These are phyloP conservation scores for Ascomycota sp. DNA, from an alignment of 2,329 filamentous ascomycete species.

Conservation along the genomic window DNA sequence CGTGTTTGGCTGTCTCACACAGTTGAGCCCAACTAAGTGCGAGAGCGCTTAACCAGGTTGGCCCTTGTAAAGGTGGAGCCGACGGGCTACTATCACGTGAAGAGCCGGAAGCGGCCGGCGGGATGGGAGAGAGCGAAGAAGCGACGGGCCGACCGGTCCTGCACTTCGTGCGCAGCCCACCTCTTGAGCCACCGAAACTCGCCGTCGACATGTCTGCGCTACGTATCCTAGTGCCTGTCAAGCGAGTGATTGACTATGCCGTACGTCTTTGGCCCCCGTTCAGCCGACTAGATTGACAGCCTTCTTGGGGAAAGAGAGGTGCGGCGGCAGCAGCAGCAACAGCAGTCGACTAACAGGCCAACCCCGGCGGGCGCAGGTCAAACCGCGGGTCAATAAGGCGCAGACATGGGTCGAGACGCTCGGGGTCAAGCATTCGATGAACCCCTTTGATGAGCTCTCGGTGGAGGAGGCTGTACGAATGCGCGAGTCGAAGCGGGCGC, in stretches of 20 bases:
- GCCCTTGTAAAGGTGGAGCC: no score
- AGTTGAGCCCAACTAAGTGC: no score
- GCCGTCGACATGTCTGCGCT: constrained; percentile 32
- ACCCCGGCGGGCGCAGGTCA: constrained; percentile 25
- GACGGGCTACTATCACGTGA: no score
- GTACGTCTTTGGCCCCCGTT: constrained; percentile 21
- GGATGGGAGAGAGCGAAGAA: no score
- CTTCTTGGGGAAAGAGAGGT: background rate
- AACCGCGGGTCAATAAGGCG: constrained; percentile 45
- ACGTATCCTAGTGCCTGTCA: constrained; percentile 58
- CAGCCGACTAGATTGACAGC: background rate
- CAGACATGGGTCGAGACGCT: constrained; percentile 76
- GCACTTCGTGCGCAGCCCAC: no score
- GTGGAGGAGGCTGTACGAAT: constrained; percentile 90
- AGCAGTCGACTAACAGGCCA: background rate
- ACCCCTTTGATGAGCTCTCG: constrained; percentile 96
- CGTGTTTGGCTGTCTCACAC: no score
- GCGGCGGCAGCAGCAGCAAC: no score
- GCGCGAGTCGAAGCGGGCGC: constrained; percentile 59
- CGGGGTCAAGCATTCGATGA: constrained; percentile 93
- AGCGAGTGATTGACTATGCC: constrained; percentile 72
- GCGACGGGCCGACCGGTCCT: no score
- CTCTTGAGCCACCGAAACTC: constrained; percentile 6
- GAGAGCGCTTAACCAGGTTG: no score
- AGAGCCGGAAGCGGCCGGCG: no score